Evolutionary conservation across 139 green algal genomes (phyloP), one percentile per base, ranked within the genome.

Genomic region (Closterium sp.): DNA sequence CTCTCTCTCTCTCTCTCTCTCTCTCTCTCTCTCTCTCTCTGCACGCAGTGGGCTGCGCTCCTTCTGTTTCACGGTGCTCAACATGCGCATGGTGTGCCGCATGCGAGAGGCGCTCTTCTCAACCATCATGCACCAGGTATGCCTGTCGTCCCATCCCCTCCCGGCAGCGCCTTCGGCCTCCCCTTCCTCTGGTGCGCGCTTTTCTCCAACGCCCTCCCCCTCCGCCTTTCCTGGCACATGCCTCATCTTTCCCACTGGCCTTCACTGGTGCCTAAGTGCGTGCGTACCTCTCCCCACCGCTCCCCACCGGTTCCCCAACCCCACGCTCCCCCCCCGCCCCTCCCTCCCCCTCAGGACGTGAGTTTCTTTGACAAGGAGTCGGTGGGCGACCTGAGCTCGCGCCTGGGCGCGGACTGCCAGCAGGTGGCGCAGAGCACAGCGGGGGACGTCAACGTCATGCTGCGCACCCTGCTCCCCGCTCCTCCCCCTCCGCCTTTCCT

Each of bases 371-470:
- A 95, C 86, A 34, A 29, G 29, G 24, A 90, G 4, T 31, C 28
- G 1, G 92, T 93, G 10, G 92, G 92, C 13, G 90, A 91, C 30
- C 90, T 95, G 21, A 92, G 88, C 1, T 93, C 90, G 4, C 70
- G 92, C 27, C 85, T 95, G 28, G 86, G 90, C 87, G 62, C 30
- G 17, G 92, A 95, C 96, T 97, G 96, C 92, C 96, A 97, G 79
- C 94, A 96, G 31, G 96, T 98, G 85, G 96, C 95, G 19, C 96
- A 96, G 9, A 96, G 95, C 84, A 95, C 98, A n/a, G 93, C 95
- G 34, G 97, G 96, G 88, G 97, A 97, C 92, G 92, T 98, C 92
- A 98, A 98, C 90, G 96, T 98, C 13, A 96, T 97, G 1, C 89
- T 97, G 2, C 92, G 97, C 28, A 17, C 45, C 45, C 45, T 70